Conservation (phyloP, 345 rosid genomes). For the Carallia pectinifolia region DNA sequence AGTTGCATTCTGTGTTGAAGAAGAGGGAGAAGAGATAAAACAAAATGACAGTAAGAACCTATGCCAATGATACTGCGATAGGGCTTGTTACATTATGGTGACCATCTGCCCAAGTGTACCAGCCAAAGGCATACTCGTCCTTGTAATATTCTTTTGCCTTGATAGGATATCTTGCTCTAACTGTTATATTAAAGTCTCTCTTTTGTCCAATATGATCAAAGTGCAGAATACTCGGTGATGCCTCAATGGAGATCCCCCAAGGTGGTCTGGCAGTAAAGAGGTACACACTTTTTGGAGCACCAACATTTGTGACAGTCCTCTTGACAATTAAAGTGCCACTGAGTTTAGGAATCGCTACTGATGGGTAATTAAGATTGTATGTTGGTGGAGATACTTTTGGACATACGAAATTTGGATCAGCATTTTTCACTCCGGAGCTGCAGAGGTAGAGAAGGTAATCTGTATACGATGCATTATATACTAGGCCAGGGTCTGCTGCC, state of each 20-base stretch:
- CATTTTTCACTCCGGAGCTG: conserved; percentile 20
- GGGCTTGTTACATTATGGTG: conserved; percentile 65
- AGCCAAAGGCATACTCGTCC: conserved; percentile 61
- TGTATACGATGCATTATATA: conserved; percentile 58
- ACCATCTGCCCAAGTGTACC: conserved; percentile 66
- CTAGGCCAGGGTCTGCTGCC: conserved; percentile 80
- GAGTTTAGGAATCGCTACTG: conserved; percentile 49
- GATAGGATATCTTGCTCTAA: conserved; percentile 17
- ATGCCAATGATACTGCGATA: conserved; percentile 52
- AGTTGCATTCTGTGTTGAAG: too few species aligned
- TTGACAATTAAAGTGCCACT: conserved; percentile 31
- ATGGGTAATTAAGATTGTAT: conserved; percentile 63
- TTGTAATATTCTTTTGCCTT: conserved; percentile 11
- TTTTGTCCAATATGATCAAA: conserved; percentile 49
- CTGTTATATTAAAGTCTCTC: conserved; percentile 50
- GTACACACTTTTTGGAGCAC: conserved; percentile 39
- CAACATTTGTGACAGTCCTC: conserved; percentile 76
- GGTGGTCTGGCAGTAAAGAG: conserved; percentile 44
- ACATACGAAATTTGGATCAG: conserved; percentile 37
- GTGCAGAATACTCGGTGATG: conserved; percentile 44
- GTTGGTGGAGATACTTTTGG: conserved; percentile 35
- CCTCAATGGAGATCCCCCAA: conserved; percentile 39
- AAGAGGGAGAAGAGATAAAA: not conserved
- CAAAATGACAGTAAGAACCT: not conserved
- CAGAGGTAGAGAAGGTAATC: conserved; percentile 65